A percentile compares a stretch with the other conserved stretches of the same genome.
phyloP scores from a whole-genome alignment of 2,329 filamentous ascomycete genomes.

The Monilinia vaccinii-corymbosi region DNA sequence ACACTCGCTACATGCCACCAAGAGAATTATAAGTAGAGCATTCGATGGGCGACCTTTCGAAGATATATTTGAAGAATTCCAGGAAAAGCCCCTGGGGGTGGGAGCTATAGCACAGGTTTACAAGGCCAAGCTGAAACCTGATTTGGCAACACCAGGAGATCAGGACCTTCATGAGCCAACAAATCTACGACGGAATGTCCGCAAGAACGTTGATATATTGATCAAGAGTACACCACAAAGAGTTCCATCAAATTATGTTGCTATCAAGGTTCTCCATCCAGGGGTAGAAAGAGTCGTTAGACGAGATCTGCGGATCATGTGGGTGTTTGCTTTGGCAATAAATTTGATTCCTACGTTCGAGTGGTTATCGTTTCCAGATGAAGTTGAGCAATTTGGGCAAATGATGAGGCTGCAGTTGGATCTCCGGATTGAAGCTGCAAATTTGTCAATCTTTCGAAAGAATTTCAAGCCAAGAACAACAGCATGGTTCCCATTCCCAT shows the following conservation, averaged over 20 bases:
- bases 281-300: slow-evolving; percentile 81
- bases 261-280: slow-evolving; percentile 92
- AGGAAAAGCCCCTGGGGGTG: slow-evolving; percentile 81
- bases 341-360: slow-evolving; percentile 90
- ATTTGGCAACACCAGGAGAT: slow-evolving; percentile 57
- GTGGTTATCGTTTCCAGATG: slow-evolving; percentile 92
- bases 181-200: slow-evolving; percentile 59
- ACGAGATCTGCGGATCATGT: slow-evolving; percentile 91
- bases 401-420: slow-evolving; percentile 99
- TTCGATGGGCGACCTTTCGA: slow-evolving; percentile 75
- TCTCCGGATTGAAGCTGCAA: slow-evolving; percentile 86
- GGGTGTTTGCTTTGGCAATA: slow-evolving; percentile 74
- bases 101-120: slow-evolving; percentile 98
- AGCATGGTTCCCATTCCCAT: slow-evolving; percentile 95
- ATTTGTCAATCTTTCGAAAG: slow-evolving; percentile 76
- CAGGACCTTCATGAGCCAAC: slow-evolving; percentile 43
- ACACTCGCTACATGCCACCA: slow-evolving; percentile 74
- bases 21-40: slow-evolving; percentile 67
- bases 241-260: slow-evolving; percentile 86
- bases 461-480: slow-evolving; percentile 86
- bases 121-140: slow-evolving; percentile 80
- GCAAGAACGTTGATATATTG: slow-evolving; percentile 73
- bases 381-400: slow-evolving; percentile 86
- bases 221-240: slow-evolving; percentile 79
- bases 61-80: slow-evolving; percentile 93